Evolutionary conservation across 179 eudicot species (phyloP).

Genomic region (Amaranthus tricolor): DNA sequence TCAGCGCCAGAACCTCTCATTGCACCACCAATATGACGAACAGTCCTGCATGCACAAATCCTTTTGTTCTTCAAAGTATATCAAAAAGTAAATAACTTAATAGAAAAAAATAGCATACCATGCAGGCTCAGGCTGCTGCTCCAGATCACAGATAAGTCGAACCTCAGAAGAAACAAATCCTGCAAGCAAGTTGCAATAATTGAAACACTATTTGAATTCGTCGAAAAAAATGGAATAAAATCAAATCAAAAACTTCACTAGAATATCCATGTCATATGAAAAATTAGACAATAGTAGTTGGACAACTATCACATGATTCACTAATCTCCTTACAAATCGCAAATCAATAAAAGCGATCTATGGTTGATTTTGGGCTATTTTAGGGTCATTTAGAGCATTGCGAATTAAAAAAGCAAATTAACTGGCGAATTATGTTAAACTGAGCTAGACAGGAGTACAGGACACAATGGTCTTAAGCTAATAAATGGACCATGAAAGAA

Average conservation of each 20-base stretch:
- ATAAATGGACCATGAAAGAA: neutral
- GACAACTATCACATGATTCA: too few relatives aligned
- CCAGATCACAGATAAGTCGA: slow-evolving; percentile 86
- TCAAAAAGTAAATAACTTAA: neutral
- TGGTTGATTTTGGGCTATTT: too few relatives aligned
- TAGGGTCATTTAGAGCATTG: too few relatives aligned
- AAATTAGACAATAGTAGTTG: neutral
- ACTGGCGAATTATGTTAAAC: neutral
- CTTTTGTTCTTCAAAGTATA: neutral
- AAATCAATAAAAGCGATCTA: too few relatives aligned
- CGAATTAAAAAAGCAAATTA: neutral
- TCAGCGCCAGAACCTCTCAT: slow-evolving; percentile 99
- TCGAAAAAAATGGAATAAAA: neutral
- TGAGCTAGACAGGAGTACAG: too few relatives aligned
- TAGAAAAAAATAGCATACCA: slow-evolving; percentile 43
- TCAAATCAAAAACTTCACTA: neutral
- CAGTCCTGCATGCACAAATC: slow-evolving; percentile 46
- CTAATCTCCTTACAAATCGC: too few relatives aligned
- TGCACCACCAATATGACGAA: slow-evolving; percentile 87
- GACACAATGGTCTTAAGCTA: too few relatives aligned
- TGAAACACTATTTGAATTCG: neutral
- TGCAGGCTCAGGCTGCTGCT: slow-evolving; percentile 72
- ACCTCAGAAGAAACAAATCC: slow-evolving; percentile 77
- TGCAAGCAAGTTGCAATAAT: slow-evolving; percentile 22
- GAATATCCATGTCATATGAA: neutral